A percentile compares a stretch with the other conserved stretches of the same genome.
phyloP scores from a whole-genome alignment of 352 stramenopile genomes.

The Phytophthora capsici region DNA sequence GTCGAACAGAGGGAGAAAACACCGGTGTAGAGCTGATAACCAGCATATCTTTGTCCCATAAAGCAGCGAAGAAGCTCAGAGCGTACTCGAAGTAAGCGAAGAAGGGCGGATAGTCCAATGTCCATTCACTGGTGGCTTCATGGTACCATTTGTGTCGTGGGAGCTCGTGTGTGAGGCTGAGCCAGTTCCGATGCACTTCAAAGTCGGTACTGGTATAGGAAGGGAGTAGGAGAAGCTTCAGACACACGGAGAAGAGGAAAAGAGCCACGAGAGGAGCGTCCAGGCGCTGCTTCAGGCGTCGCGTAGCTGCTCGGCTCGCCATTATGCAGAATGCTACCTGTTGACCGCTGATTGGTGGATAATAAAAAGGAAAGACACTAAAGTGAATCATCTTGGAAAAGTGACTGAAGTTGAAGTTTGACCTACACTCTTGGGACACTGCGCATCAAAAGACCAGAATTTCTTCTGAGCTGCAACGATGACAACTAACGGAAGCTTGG shows the following conservation, averaged over 20 bases:
- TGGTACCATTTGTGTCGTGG: slow-evolving; percentile 95
- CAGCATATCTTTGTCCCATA: slow-evolving; percentile 74
- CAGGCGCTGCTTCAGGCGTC: slow-evolving; percentile 27
- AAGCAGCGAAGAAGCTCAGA: slow-evolving; percentile 69
- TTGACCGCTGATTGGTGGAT: slow-evolving; percentile 15
- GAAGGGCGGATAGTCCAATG: slow-evolving; percentile 98
- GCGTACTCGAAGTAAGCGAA: slow-evolving; percentile 97
- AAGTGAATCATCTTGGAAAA: not conserved
- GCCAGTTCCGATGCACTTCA: slow-evolving; percentile 99
- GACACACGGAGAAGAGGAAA: slow-evolving; percentile 51
- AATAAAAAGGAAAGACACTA: not conserved
- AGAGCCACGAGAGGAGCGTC: slow-evolving; percentile 57
- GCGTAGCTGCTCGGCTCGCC: slow-evolving; percentile 14
- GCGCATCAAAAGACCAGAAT: no score
- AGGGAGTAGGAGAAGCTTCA: slow-evolving; percentile 92
- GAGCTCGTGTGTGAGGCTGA: slow-evolving; percentile 94
- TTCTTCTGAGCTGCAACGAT: not conserved
- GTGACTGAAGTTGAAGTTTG: slow-evolving; percentile 24
- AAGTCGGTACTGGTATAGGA: slow-evolving; percentile 98
- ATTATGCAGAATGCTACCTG: slow-evolving; percentile 22
- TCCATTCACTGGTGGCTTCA: slow-evolving; percentile 96
- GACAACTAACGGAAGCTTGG: not conserved
- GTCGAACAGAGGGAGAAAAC: slow-evolving; percentile 63
- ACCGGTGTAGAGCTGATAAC: slow-evolving; percentile 64
- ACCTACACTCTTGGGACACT: slow-evolving; percentile 13